These are phyloP conservation scores for Diaporthe longicolla DNA, from an alignment of 2,329 filamentous ascomycete species.

Conservation along the genomic window DNA sequence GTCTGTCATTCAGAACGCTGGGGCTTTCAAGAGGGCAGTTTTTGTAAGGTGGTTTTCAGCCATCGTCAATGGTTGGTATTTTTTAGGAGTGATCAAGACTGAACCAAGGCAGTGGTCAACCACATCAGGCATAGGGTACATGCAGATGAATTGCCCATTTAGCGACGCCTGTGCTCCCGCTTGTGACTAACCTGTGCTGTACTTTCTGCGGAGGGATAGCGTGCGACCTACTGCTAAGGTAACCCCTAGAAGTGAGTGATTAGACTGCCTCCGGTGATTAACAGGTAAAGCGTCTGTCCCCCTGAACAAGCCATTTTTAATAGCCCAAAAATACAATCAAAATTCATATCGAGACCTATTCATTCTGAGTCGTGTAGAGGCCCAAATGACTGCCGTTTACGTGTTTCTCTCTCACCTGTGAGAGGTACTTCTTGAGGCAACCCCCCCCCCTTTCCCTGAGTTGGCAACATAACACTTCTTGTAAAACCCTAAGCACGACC, in stretches of 20 bases:
- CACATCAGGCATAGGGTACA: constrained; percentile 40
- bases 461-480: too few relatives aligned
- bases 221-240: not conserved
- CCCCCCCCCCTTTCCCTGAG: too few relatives aligned
- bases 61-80: constrained; percentile 9
- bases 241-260: not conserved
- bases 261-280: not conserved
- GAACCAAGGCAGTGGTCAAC: constrained; percentile 11
- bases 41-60: not conserved
- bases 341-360: not conserved
- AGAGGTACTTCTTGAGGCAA: too few relatives aligned
- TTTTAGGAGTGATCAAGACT: constrained; percentile 18
- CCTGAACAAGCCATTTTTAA: not conserved
- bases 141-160: constrained; percentile 41
- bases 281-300: not conserved
- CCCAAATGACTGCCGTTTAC: not conserved
- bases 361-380: not conserved
- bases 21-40: not conserved
- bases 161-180: constrained; percentile 37
- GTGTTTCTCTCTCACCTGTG: not conserved
- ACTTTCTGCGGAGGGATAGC: not conserved
- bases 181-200: constrained; percentile 38
- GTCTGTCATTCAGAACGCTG: not conserved
- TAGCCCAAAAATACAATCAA: not conserved
- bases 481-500: not conserved